Percentiles rank a stretch among this genome's conserved stretches.
phyloP scores from a whole-genome alignment of 495 filamentous ascomycete species.

The Penicillium pancosmium region DNA sequence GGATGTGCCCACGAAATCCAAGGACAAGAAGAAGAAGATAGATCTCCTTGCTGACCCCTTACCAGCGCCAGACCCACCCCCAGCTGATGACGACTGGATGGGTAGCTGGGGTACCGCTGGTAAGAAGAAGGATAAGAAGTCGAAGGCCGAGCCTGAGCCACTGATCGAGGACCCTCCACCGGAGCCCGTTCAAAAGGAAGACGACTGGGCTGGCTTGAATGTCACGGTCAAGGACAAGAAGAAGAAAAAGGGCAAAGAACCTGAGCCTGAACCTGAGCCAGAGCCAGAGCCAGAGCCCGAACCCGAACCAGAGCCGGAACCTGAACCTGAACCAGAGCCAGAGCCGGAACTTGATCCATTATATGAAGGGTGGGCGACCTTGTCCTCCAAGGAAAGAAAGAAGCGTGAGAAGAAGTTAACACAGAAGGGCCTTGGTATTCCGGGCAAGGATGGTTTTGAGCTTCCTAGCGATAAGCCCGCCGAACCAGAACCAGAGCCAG shows the following conservation, averaged over 20 bases:
- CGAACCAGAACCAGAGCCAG: constrained; percentile 15
- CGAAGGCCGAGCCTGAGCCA: constrained; percentile 31
- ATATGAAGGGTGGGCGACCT: constrained; percentile 38
- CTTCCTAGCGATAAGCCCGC: constrained; percentile 26
- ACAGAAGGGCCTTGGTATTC: constrained; percentile 27
- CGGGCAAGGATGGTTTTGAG: constrained; percentile 34
- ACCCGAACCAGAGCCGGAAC: constrained; percentile 28
- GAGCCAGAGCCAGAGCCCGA: constrained; percentile 33
- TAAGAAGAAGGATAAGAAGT: constrained; percentile 46
- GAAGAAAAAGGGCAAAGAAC: constrained; percentile 31
- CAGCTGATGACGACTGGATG: constrained; percentile 33
- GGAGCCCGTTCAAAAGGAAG: constrained; percentile 38
- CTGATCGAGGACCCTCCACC: constrained; percentile 32
- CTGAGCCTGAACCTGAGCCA: constrained; percentile 24
- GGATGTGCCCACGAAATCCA: constrained; percentile 34
- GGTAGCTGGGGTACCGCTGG: constrained; percentile 33
- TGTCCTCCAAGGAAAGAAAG: constrained; percentile 45
- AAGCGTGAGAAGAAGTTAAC: constrained; percentile 40
- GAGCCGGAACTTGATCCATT: constrained; percentile 38
- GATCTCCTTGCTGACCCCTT: constrained; percentile 32
- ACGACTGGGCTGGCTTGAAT: constrained; percentile 47
- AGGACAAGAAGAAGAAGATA: constrained; percentile 45
- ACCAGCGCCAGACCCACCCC: constrained; percentile 23
- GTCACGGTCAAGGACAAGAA: constrained; percentile 26
- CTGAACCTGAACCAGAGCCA: constrained; percentile 24